phyloP scores from a whole-genome alignment of 169 alveolate genomes.

The Perkinsus olseni region DNA sequence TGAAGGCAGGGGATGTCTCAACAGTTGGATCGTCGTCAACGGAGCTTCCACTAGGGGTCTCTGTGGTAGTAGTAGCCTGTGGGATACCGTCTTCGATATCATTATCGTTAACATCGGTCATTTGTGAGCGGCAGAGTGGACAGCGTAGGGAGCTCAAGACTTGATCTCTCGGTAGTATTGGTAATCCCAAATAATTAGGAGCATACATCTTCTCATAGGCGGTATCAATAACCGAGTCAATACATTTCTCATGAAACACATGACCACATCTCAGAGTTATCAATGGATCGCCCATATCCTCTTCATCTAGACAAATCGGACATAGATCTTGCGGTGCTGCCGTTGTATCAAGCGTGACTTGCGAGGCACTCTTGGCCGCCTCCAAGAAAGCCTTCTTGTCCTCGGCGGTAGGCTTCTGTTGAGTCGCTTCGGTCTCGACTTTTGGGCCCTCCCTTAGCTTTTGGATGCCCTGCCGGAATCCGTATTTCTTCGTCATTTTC shows the following conservation, averaged over 20 bases:
- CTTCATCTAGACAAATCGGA: not conserved
- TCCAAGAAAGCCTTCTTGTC: not conserved
- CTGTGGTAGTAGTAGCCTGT: not conserved
- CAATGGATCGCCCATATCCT: not conserved
- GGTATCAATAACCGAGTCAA: not conserved
- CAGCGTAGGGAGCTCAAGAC: not conserved
- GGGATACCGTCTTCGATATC: not conserved
- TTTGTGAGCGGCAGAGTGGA: not conserved
- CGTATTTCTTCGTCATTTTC: not conserved
- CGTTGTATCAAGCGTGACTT: not conserved
- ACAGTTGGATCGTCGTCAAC: not conserved
- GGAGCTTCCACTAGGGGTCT: no score
- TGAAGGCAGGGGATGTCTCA: not conserved
- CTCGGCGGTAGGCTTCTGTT: not conserved
- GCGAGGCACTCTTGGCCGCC: not conserved
- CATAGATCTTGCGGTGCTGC: not conserved
- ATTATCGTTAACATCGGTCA: not conserved
- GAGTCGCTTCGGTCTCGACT: not conserved
- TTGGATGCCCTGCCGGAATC: not conserved
- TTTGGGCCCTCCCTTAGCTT: not conserved
- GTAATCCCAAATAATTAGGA: not conserved
- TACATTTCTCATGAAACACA: not conserved
- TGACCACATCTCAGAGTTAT: not conserved
- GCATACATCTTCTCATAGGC: not conserved
- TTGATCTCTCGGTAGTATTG: not conserved